These are phyloP conservation scores for Arachis stenosperma DNA, from an alignment of 306 rosid genomes.

Conservation along the genomic window DNA sequence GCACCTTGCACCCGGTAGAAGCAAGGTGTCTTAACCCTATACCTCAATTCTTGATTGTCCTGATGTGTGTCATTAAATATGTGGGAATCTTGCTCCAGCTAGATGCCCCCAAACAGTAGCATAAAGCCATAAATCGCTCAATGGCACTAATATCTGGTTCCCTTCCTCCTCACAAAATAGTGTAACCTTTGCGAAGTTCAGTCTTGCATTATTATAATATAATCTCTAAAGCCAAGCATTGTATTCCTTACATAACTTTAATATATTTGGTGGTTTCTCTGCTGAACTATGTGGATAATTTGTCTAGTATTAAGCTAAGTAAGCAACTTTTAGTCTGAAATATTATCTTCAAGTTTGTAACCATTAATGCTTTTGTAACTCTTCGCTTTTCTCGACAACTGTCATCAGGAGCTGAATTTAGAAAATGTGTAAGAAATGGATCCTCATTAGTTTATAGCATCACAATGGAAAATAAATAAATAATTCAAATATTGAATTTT, in stretches of 20 bases:
- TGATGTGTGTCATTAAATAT: no score
- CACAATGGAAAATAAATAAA: not conserved
- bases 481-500: not conserved
- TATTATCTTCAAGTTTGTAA: not conserved
- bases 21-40: no score
- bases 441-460: not conserved
- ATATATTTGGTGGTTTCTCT: conserved; percentile 12
- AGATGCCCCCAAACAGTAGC: no score
- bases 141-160: no score
- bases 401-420: not conserved
- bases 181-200: not conserved
- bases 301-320: conserved; percentile 10
- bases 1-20: no score
- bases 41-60: no score
- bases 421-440: not conserved
- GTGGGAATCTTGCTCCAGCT: no score
- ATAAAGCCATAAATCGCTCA: no score
- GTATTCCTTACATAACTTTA: conserved; percentile 16
- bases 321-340: not conserved
- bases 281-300: conserved; percentile 24
- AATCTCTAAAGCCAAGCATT: not conserved
- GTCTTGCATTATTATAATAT: not conserved
- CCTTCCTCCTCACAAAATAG: no score
- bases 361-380: not conserved
- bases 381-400: not conserved